Base-by-base conservation (phyloP, 2,329 filamentous ascomycete genomes). In the Fusarium tjaetaba region DNA sequence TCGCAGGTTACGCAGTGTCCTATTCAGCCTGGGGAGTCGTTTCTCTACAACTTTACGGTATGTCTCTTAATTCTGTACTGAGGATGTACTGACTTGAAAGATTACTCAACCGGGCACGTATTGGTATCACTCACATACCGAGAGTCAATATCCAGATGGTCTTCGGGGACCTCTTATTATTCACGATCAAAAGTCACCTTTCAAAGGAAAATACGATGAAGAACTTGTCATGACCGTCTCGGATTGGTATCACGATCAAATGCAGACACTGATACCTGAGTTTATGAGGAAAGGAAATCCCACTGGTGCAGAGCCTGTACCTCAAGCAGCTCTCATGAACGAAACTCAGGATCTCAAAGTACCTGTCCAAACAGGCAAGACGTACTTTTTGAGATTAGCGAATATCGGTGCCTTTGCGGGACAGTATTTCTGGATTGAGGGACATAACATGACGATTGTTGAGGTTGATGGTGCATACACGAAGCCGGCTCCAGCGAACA, bases 41-140 rank as follows among this genome's bases (percentile, higher is more conserved):
- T 94, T 76, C 90, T 88, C 5, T 95, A 94, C 80, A 88, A 92
- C 79, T 93, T 94, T 78, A 91, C 87, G 5, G 89, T 92, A 79
- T 78, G 81, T 59, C 4, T 24, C 48, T 20, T 24, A 13, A 20
- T 16, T 51, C 8, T 6, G 1, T 46, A 4, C 28, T 4, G 49
- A 46, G 4, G 3, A n/a, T 26, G 5, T 32, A 32, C 68, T 63
- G 20, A 59, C 22, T 9, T 26, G 8, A 0, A 18, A 87, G 91
- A 81, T 88, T 45, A 80, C 89, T 58, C 92, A 94, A 84, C 87
- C 91, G 0, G 93, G 93, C 36, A 93, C 92, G 1, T 95, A 93
- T 80, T 95, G 93, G 93, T 95, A 95, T 72, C 92, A 94, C 78
- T 92, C 90, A 5, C 92, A 94, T 77, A 86, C 86, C 15, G 85